These are phyloP conservation scores for Triticum turgidum DNA, from an alignment of 176 grass and related monocot genomes.

Conservation along the genomic window DNA sequence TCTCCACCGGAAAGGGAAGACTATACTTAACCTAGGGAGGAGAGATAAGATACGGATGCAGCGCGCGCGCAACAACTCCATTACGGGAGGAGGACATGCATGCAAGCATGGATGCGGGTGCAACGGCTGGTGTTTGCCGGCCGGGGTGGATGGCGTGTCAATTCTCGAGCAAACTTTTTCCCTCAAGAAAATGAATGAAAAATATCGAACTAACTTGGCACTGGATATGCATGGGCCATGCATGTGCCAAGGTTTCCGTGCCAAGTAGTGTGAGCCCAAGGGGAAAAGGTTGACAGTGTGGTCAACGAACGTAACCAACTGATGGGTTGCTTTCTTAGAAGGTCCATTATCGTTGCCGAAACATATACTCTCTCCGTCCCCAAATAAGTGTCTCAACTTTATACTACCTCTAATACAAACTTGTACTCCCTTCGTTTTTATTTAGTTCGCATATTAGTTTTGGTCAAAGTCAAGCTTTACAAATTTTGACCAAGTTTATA, in stretches of 20 bases:
- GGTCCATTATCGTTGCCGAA: no score
- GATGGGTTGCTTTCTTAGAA: background rate
- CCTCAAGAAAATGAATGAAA: no score
- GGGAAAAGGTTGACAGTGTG: background rate
- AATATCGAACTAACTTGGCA: no score
- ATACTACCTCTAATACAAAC: no score
- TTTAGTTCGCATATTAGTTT: no score
- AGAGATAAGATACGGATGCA: no score
- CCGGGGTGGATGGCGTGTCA: slow-evolving; percentile 19
- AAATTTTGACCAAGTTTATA: no score
- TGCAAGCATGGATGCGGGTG: background rate
- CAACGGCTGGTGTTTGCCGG: background rate
- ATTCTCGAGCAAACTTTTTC: slow-evolving; percentile 35
- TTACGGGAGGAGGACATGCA: background rate
- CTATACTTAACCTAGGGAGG: background rate
- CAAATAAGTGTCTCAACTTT: no score
- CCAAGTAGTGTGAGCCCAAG: background rate
- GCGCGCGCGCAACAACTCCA: slow-evolving; percentile 35
- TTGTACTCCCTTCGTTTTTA: no score
- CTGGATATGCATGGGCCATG: background rate
- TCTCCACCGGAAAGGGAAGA: background rate
- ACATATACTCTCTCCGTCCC: no score
- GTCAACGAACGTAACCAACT: background rate
- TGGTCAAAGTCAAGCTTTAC: no score
- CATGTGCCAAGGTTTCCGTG: background rate